A percentile compares a stretch with the other conserved stretches of the same genome.
Conservation (phyloP, 768 basidiomycete genomes). For the Postia placenta region DNA sequence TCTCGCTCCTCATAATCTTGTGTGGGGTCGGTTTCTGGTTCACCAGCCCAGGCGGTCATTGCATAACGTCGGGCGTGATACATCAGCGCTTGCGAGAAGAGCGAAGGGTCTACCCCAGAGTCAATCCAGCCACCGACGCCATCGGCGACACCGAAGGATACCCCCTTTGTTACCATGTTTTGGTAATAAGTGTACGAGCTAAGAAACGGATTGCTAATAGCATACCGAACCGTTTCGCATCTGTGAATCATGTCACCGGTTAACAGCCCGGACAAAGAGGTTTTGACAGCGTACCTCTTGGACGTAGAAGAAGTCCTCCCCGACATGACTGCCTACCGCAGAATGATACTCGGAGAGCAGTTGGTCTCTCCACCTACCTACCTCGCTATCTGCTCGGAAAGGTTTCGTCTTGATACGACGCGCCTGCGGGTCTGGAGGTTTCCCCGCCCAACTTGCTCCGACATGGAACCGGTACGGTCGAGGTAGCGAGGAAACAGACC, state of each 20-base stretch:
- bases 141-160: constrained; percentile 83
- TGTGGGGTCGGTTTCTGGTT: constrained; percentile 75
- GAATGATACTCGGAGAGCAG: constrained; percentile 36
- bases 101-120: constrained; percentile 76
- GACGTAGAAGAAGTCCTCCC: constrained; percentile 63
- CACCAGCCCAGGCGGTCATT: constrained; percentile 71
- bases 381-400: constrained; percentile 50
- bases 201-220: too few relatives aligned
- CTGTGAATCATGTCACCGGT: constrained; percentile 29
- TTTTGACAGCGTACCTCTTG: constrained; percentile 50
- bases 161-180: constrained; percentile 49
- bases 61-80: constrained; percentile 75
- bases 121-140: constrained; percentile 92
- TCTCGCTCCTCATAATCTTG: constrained; percentile 65
- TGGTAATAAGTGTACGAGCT: neutral
- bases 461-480: constrained; percentile 69
- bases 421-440: constrained; percentile 40
- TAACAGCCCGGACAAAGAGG: neutral
- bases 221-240: constrained; percentile 78
- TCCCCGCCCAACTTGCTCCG: constrained; percentile 74
- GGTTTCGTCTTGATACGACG: constrained; percentile 33
- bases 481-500: constrained; percentile 21
- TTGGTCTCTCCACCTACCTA: constrained; percentile 67
- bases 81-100: constrained; percentile 91
- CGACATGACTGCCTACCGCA: constrained; percentile 36